Evolutionary conservation across 2,329 filamentous ascomycete genomes (phyloP).

Genomic region (Clonostachys chloroleuca): DNA sequence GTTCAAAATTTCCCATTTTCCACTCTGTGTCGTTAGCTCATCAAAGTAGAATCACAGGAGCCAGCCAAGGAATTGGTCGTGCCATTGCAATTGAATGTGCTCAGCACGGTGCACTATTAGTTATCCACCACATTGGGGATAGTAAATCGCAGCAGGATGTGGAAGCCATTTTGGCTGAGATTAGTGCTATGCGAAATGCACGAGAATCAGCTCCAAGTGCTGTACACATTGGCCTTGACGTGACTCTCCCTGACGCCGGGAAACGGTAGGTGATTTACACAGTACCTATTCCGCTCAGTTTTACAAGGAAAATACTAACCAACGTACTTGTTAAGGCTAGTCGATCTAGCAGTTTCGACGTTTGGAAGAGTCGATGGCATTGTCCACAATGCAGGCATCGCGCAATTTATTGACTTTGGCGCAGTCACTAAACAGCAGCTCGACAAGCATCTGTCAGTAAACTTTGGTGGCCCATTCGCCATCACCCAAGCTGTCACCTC

Average conservation of each 20-base stretch:
- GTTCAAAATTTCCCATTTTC: too few relatives aligned
- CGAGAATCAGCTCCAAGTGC: too few relatives aligned
- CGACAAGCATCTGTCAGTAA: constrained; percentile 1
- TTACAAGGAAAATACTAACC: not conserved
- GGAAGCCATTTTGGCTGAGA: not conserved
- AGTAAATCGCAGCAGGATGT: not conserved
- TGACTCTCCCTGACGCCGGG: too few relatives aligned
- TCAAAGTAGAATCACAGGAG: constrained; percentile 1
- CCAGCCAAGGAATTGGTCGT: constrained; percentile 1
- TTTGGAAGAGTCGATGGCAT: constrained; percentile 1
- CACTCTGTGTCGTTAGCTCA: too few relatives aligned
- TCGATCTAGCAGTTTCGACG: not conserved
- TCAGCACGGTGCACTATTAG: not conserved
- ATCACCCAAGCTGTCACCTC: constrained; percentile 3
- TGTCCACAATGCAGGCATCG: constrained; percentile 4
- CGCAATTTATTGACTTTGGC: constrained; percentile 3
- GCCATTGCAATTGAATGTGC: constrained; percentile 1
- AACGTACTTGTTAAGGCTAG: not conserved
- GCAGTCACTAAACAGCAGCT: not conserved
- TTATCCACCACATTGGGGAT: constrained; percentile 2
- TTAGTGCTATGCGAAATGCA: too few relatives aligned
- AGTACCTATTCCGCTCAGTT: not conserved
- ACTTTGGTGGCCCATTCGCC: constrained; percentile 2
- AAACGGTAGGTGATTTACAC: not conserved
- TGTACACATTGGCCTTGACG: too few relatives aligned